Evolutionary conservation across 179 eudicot species (phyloP).

Genomic region (Spergularia azorica): DNA sequence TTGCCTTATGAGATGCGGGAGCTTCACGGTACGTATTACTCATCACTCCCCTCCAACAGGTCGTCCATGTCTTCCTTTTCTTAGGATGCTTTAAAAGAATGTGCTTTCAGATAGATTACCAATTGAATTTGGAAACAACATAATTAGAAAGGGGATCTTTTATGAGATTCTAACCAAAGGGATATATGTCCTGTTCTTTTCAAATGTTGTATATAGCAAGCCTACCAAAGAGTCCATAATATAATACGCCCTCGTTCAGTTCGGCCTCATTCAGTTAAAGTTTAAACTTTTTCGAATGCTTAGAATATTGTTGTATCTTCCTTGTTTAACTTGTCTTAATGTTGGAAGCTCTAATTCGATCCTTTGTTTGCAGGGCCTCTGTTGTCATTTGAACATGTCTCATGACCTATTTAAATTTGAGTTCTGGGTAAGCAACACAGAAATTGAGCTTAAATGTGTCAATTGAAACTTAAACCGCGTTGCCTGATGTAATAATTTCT

Average conservation of each 20-base stretch:
- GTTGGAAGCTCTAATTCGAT: slow-evolving; percentile 13
- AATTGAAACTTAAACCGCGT: not conserved
- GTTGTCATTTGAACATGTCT: slow-evolving; percentile 62
- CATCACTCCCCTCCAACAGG: not conserved
- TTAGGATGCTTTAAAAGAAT: not conserved
- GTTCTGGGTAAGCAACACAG: slow-evolving; percentile 69
- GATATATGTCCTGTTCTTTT: too few species aligned
- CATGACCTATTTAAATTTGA: slow-evolving; percentile 88
- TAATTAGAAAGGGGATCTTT: too few species aligned
- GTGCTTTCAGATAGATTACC: too few species aligned
- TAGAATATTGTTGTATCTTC: too few species aligned
- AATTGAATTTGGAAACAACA: too few species aligned
- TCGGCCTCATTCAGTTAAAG: too few species aligned
- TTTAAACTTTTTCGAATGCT: too few species aligned
- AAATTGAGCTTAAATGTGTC: slow-evolving; percentile 12
- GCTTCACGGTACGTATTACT: slow-evolving; percentile 63
- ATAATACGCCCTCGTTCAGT: too few species aligned
- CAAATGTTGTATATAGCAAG: too few species aligned
- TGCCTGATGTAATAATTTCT: slow-evolving; percentile 9
- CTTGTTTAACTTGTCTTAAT: not conserved
- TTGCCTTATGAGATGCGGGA: slow-evolving; percentile 85
- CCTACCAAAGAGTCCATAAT: too few species aligned
- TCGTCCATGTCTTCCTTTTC: not conserved
- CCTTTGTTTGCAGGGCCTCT: slow-evolving; percentile 65
- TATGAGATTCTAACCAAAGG: too few species aligned